Evolutionary conservation across 1,284 basidiomycete species (phyloP), one percentile per base, ranked within the genome.

Genomic region (Trichosporon coremiiforme): DNA sequence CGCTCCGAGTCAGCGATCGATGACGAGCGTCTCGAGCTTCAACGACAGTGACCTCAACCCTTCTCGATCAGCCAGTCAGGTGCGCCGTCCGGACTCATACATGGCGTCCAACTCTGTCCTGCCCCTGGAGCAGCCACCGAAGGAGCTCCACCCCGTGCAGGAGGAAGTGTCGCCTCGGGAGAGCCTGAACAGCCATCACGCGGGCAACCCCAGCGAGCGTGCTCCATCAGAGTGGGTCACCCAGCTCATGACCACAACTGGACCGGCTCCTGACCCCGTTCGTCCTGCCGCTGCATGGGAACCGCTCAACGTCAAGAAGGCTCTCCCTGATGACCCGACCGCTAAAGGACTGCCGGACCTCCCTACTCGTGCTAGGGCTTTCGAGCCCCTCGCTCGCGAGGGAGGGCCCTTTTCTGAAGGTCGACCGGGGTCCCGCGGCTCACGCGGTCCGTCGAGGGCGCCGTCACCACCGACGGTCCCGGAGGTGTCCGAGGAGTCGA

Each of bases 281-380:
- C 57, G 57, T n/a, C 57, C 57, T 12, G 57, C 57, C 57, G 57
- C 57, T 9, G 57, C 57, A 7, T 60, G 57, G 57, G 57, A 31
- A n/a, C 57, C 57, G 15, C 57, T 60, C 29, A 60, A 60, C 31
- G 57, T 60, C 1, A 60, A n/a, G 57, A 60, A 60, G 29, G 29
- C 57, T 31, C 57, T 60, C 29, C 57, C 57, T 1, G 57, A 60
- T 10, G 57, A 60, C 57, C 57, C 57, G 1, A 33, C 31, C 4
- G 29, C 57, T 5, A 60, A 60, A n/a, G 57, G 57, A 0, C 29
- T 60, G 3, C 57, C 57, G 4, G 57, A 60, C 31, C 57, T 60
- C 5, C 57, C 57, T 2, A 9, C 15, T 7, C 57, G 57, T 29
- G 22, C 7, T 10, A 29, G 22, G 10, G 29, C 53, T 4, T 55